Evolutionary conservation across 495 filamentous ascomycete species (phyloP).

Genomic region (Filosporella fistucella): DNA sequence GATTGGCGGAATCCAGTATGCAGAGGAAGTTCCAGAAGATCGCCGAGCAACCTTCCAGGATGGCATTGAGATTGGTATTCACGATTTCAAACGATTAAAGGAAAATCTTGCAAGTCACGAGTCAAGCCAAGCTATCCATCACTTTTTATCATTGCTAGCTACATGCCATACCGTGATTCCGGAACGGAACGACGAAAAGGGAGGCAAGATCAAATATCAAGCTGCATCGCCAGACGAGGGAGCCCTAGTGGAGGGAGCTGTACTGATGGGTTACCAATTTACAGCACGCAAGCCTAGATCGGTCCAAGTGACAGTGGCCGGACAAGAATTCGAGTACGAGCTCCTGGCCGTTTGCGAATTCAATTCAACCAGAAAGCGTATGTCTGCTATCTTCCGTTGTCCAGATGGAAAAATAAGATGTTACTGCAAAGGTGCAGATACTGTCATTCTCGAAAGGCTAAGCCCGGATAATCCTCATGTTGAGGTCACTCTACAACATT

Average conservation of each 20-base stretch:
- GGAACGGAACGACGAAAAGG: constrained; percentile 70
- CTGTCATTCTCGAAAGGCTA: constrained; percentile 87
- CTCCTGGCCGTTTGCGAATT: constrained; percentile 96
- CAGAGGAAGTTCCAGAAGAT: constrained; percentile 90
- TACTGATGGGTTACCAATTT: constrained; percentile 81
- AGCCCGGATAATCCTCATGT: constrained; percentile 75
- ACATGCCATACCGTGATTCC: constrained; percentile 99
- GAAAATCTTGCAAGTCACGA: constrained; percentile 71
- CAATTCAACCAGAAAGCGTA: constrained; percentile 95
- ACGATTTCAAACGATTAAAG: constrained; percentile 76
- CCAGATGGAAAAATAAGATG: constrained; percentile 91
- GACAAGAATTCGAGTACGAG: constrained; percentile 76
- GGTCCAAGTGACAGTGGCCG: constrained; percentile 73
- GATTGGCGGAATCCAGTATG: constrained; percentile 91
- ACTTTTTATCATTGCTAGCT: constrained; percentile 82
- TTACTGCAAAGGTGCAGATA: constrained; percentile 97
- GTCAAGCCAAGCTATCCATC: constrained; percentile 68
- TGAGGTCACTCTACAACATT: constrained; percentile 81
- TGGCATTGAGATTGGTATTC: constrained; percentile 72
- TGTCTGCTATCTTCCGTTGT: constrained; percentile 96
- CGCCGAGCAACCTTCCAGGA: constrained; percentile 65
- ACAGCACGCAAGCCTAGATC: constrained; percentile 82
- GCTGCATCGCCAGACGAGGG: constrained; percentile 97
- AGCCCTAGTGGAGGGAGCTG: constrained; percentile 90
- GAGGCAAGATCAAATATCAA: constrained; percentile 88